A percentile compares a stretch with the other conserved stretches of the same genome.
Conservation (phyloP, 805 yeast species). For the Lipomyces mesembrius region DNA sequence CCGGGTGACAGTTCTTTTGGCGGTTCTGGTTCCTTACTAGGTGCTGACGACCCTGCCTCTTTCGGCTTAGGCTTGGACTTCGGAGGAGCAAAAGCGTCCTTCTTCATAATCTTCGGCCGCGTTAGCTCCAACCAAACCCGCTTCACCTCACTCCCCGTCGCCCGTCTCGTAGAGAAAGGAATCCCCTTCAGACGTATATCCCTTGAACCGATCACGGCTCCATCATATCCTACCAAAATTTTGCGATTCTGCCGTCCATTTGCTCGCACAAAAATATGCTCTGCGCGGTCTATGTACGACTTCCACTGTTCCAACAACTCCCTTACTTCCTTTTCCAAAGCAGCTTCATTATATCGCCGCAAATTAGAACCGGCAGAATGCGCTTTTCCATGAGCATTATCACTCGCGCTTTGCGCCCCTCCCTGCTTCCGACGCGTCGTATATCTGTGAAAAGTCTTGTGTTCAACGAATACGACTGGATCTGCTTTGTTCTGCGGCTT, state of each 20-base stretch:
- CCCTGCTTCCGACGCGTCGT: slow-evolving; percentile 98
- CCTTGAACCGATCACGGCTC: slow-evolving; percentile 56
- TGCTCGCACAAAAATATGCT: slow-evolving; percentile 77
- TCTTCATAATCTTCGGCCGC: slow-evolving; percentile 57
- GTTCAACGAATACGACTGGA: slow-evolving; percentile 66
- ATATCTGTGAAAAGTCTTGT: slow-evolving; percentile 90
- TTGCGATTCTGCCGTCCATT: slow-evolving; percentile 70
- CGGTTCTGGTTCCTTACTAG: slow-evolving; percentile 37
- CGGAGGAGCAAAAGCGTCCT: slow-evolving; percentile 56
- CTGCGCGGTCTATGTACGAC: slow-evolving; percentile 60
- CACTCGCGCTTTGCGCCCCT: slow-evolving; percentile 92
- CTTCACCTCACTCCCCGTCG: slow-evolving; percentile 79
- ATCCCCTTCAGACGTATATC: slow-evolving; percentile 70
- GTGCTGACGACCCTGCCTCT: neutral
- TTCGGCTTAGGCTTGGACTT: slow-evolving; percentile 32
- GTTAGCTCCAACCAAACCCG: slow-evolving; percentile 82
- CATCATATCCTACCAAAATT: slow-evolving; percentile 64
- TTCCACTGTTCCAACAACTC: slow-evolving; percentile 71
- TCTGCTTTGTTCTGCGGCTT: slow-evolving; percentile 58
- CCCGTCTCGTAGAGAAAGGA: slow-evolving; percentile 90
- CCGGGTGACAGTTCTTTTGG: slow-evolving; percentile 43
- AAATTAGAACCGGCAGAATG: slow-evolving; percentile 92
- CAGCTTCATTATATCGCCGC: slow-evolving; percentile 87
- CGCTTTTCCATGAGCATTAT: slow-evolving; percentile 91
- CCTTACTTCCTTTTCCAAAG: slow-evolving; percentile 76